These are phyloP conservation scores for Fistulifera solaris DNA, from an alignment of 108 stramenopile genomes.

Conservation along the genomic window DNA sequence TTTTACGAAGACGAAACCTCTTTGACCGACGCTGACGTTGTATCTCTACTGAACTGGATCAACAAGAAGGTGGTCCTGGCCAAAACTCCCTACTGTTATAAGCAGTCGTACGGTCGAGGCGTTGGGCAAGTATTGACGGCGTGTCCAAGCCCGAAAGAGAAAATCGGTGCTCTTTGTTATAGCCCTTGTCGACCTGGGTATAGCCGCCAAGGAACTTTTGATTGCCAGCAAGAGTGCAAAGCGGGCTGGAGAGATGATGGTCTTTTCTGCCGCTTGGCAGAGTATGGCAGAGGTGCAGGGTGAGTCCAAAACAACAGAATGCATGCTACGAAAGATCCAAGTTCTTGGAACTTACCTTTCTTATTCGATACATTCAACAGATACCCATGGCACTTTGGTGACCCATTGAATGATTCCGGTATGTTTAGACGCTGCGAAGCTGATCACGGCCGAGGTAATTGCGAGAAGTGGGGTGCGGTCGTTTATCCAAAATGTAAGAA, in stretches of 20 bases:
- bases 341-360: too few species aligned
- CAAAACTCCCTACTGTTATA: conserved; percentile 7
- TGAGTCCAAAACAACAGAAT: neutral
- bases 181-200: conserved; percentile 3
- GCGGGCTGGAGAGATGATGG: conserved; percentile 9
- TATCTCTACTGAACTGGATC: neutral
- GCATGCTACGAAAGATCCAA: too few species aligned
- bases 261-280: conserved; percentile 2
- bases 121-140: conserved; percentile 3
- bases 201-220: conserved; percentile 6
- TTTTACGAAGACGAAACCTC: neutral
- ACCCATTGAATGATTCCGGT: conserved; percentile 1
- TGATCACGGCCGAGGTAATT: neutral
- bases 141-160: conserved; percentile 3
- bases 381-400: neutral
- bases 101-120: conserved; percentile 7
- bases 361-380: too few species aligned
- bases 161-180: conserved; percentile 7
- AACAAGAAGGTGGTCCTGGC: neutral
- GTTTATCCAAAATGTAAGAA: conserved; percentile 5
- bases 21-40: neutral
- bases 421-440: conserved; percentile 4
- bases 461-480: conserved; percentile 2
- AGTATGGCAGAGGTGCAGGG: conserved; percentile 8
- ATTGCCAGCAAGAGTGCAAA: conserved; percentile 7